These are phyloP conservation scores for Graphium sp. DNA, from an alignment of 2,329 filamentous ascomycete genomes.

Conservation along the genomic window DNA sequence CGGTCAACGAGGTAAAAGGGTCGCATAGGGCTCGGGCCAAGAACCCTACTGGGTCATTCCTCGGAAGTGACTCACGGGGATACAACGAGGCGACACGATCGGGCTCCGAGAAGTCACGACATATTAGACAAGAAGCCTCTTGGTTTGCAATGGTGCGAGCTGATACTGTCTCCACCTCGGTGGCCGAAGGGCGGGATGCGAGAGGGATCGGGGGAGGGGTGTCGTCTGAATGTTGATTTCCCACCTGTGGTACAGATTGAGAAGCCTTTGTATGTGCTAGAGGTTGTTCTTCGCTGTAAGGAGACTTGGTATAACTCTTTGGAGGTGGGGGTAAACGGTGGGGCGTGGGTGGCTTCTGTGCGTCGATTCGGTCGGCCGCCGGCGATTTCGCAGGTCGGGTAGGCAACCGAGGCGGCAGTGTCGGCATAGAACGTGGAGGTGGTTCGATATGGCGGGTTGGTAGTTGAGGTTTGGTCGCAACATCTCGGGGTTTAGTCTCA, in stretches of 20 bases:
- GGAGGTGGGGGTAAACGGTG: constrained; percentile 22
- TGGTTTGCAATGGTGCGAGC: constrained; percentile 13
- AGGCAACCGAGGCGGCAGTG: constrained; percentile 2
- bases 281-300: constrained; percentile 13
- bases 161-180: constrained; percentile 29
- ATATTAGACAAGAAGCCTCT: constrained; percentile 48
- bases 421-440: constrained; percentile 1
- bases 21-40: constrained; percentile 64
- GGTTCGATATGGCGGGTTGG: constrained; percentile 20
- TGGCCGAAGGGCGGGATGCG: constrained; percentile 30
- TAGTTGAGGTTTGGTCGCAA: constrained; percentile 34
- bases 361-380: neutral
- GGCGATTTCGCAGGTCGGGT: constrained; percentile 2
- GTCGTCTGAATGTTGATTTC: constrained; percentile 11
- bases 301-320: constrained; percentile 9
- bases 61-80: constrained; percentile 54
- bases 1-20: constrained; percentile 66
- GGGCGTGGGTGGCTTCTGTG: constrained; percentile 5
- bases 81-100: constrained; percentile 66
- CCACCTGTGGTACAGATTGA: no score
- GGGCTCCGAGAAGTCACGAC: constrained; percentile 73
- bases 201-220: constrained; percentile 34
- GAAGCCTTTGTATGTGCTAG: no score
- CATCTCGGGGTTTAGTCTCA: constrained; percentile 25
- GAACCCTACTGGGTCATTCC: constrained; percentile 47